Evolutionary conservation across 495 filamentous ascomycete genomes (phyloP).

Genomic region (Clavariopsis aquatica): DNA sequence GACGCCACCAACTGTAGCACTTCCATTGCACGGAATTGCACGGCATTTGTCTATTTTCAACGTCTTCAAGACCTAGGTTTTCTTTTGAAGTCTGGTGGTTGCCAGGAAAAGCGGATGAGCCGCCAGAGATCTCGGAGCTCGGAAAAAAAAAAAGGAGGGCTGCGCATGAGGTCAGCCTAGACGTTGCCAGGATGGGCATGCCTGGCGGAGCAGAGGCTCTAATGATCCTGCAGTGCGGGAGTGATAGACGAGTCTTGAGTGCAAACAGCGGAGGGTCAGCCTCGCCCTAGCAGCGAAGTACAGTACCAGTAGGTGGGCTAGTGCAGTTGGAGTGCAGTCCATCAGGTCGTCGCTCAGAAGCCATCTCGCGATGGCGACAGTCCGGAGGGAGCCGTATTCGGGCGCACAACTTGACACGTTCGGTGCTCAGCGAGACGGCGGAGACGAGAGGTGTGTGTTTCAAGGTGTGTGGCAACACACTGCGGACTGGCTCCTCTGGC

Average conservation of each 20-base stretch:
- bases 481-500: neutral
- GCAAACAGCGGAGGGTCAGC: neutral
- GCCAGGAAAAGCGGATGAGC: neutral
- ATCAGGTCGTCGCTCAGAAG: too few species aligned
- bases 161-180: neutral
- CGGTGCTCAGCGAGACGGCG: neutral
- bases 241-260: neutral
- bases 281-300: neutral
- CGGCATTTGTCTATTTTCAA: neutral
- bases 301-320: too few species aligned
- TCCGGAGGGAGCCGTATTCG: neutral
- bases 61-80: neutral
- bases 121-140: neutral
- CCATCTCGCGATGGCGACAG: neutral
- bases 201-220: neutral
- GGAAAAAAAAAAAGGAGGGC: neutral
- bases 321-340: too few species aligned
- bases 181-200: neutral
- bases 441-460: conserved; percentile 7
- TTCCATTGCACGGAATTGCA: neutral
- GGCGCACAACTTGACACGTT: conserved; percentile 11
- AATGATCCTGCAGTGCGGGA: conserved; percentile 12
- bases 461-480: conserved; percentile 10
- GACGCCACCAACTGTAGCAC: neutral
- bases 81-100: neutral